A percentile compares a stretch with the other conserved stretches of the same genome.
These are phyloP conservation scores for Lactarius vividus DNA, from an alignment of 768 basidiomycete genomes.

Conservation along the genomic window DNA sequence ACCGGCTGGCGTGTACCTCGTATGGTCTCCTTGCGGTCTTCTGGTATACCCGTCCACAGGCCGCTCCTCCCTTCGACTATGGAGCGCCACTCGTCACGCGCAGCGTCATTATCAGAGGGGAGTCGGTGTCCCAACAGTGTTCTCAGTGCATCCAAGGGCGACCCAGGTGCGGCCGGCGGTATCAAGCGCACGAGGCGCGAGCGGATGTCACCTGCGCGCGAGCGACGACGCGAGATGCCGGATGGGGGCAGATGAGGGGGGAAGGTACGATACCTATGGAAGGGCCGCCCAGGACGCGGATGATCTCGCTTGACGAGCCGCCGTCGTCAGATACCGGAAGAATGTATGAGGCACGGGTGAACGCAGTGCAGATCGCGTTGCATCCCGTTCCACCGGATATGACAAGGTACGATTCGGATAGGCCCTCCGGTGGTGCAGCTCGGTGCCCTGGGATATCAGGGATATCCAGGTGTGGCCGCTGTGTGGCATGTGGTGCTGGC, in stretches of 20 bases:
- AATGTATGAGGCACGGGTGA: slow-evolving; percentile 74
- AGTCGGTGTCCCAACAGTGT: slow-evolving; percentile 78
- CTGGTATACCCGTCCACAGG: slow-evolving; percentile 84
- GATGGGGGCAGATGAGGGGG: slow-evolving; percentile 8
- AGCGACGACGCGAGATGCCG: slow-evolving; percentile 9
- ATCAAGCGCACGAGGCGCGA: slow-evolving; percentile 88
- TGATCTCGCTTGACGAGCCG: slow-evolving; percentile 92
- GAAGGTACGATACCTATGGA: slow-evolving; percentile 58
- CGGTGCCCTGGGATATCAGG: slow-evolving; percentile 66
- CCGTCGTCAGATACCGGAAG: slow-evolving; percentile 96
- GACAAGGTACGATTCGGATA: slow-evolving; percentile 57
- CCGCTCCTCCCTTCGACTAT: slow-evolving; percentile 84
- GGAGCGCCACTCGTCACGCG: slow-evolving; percentile 87
- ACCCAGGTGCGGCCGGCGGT: slow-evolving; percentile 54
- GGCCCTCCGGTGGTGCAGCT: slow-evolving; percentile 7
- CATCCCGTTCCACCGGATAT: slow-evolving; percentile 95
- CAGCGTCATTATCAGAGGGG: slow-evolving; percentile 58
- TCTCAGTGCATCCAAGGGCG: slow-evolving; percentile 72
- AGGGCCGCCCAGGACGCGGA: slow-evolving; percentile 84
- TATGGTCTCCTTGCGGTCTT: slow-evolving; percentile 88
- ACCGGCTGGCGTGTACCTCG: slow-evolving; percentile 51
- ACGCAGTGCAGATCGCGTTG: slow-evolving; percentile 86
- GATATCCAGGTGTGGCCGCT: slow-evolving; percentile 40
- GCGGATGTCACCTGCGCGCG: slow-evolving; percentile 73
- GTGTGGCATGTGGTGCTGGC: background rate